phyloP scores from a whole-genome alignment of 805 yeast species.

The Saccharomyces jurei region DNA sequence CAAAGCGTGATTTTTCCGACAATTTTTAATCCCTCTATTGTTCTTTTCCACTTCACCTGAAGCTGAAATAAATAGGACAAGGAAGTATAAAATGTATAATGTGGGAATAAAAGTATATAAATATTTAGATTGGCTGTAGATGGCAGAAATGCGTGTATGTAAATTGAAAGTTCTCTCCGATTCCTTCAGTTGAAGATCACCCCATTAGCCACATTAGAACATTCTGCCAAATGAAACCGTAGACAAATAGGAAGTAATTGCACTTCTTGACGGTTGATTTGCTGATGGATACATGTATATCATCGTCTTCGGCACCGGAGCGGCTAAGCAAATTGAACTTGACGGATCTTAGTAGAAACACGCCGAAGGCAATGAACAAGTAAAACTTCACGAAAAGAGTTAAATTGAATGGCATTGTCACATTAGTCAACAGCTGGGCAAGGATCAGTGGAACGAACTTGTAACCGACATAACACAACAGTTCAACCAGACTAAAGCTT shows the following conservation, averaged over 20 bases:
- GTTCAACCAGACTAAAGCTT: slow-evolving; percentile 58
- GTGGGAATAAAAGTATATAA: not conserved
- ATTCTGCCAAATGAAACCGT: slow-evolving; percentile 76
- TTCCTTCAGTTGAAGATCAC: slow-evolving; percentile 5
- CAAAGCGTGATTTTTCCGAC: not conserved
- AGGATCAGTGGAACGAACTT: slow-evolving; percentile 76
- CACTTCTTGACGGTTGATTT: slow-evolving; percentile 67
- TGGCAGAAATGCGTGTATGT: not conserved
- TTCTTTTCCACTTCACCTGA: not conserved
- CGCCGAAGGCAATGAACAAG: slow-evolving; percentile 50
- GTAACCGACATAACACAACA: slow-evolving; percentile 86
- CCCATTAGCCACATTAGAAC: slow-evolving; percentile 65
- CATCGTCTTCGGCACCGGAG: slow-evolving; percentile 41
- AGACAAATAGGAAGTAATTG: slow-evolving; percentile 78
- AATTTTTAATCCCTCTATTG: not conserved
- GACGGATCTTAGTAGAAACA: slow-evolving; percentile 53
- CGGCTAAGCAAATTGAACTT: slow-evolving; percentile 37
- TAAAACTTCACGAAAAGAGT: slow-evolving; percentile 41
- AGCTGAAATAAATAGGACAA: not conserved
- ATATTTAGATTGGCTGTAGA: not conserved
- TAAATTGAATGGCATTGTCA: slow-evolving; percentile 36
- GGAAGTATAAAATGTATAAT: not conserved
- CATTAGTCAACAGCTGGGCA: slow-evolving; percentile 39
- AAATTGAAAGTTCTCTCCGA: not conserved
- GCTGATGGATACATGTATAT: slow-evolving; percentile 34